These are phyloP conservation scores for Leccinum arenicola DNA, from an alignment of 768 basidiomycete genomes.

Conservation along the genomic window DNA sequence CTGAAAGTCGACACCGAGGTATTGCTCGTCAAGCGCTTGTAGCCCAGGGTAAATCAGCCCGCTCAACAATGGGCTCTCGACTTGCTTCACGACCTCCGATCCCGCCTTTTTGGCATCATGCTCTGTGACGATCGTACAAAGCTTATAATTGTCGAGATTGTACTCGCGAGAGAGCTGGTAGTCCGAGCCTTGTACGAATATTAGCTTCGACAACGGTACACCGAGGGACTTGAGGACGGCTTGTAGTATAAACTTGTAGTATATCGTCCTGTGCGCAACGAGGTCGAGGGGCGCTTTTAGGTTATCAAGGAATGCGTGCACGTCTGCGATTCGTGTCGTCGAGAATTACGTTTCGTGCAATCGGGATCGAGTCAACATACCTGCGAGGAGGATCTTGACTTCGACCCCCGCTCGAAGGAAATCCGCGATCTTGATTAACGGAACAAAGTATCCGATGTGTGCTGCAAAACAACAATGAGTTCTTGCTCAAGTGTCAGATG, in stretches of 20 bases:
- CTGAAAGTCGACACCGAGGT: slow-evolving; percentile 94
- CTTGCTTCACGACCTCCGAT: slow-evolving; percentile 98
- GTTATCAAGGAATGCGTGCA: slow-evolving; percentile 98
- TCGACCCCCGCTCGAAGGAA: slow-evolving; percentile 92
- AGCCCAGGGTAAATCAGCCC: slow-evolving; percentile 94
- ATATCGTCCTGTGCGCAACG: slow-evolving; percentile 81
- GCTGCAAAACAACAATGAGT: slow-evolving; percentile 45
- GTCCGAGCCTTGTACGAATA: slow-evolving; percentile 85
- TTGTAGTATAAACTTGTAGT: slow-evolving; percentile 81
- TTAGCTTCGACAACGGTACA: slow-evolving; percentile 82
- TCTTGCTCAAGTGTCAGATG: background rate
- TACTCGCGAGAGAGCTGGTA: slow-evolving; percentile 92
- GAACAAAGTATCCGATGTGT: slow-evolving; percentile 96
- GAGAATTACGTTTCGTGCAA: background rate
- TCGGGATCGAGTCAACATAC: slow-evolving; percentile 33
- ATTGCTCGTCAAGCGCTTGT: slow-evolving; percentile 96
- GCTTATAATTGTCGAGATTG: slow-evolving; percentile 91
- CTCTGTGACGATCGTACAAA: slow-evolving; percentile 89
- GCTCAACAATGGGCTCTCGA: slow-evolving; percentile 85
- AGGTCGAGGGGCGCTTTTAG: slow-evolving; percentile 94
- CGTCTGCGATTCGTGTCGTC: slow-evolving; percentile 46
- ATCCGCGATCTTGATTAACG: slow-evolving; percentile 93
- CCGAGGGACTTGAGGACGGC: slow-evolving; percentile 87
- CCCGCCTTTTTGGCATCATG: slow-evolving; percentile 99
- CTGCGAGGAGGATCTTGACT: slow-evolving; percentile 80